A percentile compares a stretch with the other conserved stretches of the same genome.
These are phyloP conservation scores for Mortierella alpina DNA, from an alignment of 192 early-diverging fungal genomes.

Conservation along the genomic window DNA sequence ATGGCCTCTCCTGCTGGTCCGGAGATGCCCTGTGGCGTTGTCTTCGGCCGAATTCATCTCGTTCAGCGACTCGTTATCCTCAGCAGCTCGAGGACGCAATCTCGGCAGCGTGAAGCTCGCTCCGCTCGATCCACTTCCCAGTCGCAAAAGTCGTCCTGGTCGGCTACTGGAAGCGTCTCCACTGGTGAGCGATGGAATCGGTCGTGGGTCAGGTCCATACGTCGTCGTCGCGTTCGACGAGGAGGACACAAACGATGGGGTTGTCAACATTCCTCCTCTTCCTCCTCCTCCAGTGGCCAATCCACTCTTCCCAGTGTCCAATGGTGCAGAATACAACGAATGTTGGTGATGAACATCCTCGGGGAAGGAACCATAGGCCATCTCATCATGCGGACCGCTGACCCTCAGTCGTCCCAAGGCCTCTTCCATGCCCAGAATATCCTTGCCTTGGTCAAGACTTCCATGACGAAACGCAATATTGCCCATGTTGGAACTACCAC, in stretches of 20 bases:
- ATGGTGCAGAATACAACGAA: slow-evolving; percentile 41
- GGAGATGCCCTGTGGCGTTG: neutral
- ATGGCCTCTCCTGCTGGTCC: neutral
- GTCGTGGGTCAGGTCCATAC: slow-evolving; percentile 23
- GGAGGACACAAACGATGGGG: too few relatives aligned
- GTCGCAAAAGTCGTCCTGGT: slow-evolving; percentile 10
- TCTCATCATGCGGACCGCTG: slow-evolving; percentile 10
- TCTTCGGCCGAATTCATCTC: slow-evolving; percentile 19
- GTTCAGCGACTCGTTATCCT: slow-evolving; percentile 42
- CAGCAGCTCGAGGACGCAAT: slow-evolving; percentile 23
- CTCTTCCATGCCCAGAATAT: slow-evolving; percentile 43
- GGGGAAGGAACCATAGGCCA: slow-evolving; percentile 44
- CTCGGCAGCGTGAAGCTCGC: slow-evolving; percentile 26
- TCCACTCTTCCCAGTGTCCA: slow-evolving; percentile 18
- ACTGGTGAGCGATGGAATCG: slow-evolving; percentile 19
- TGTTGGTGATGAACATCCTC: slow-evolving; percentile 52
- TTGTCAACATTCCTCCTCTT: neutral
- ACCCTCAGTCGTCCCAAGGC: slow-evolving; percentile 26
- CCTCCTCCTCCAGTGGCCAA: neutral
- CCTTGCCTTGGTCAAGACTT: slow-evolving; percentile 48
- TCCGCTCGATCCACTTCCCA: slow-evolving; percentile 32
- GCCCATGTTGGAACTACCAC: slow-evolving; percentile 24
- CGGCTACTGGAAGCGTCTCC: slow-evolving; percentile 15
- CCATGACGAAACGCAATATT: slow-evolving; percentile 46
- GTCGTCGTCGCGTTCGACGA: too few relatives aligned